Evolutionary conservation across 352 stramenopile genomes (phyloP).

Genomic region (Phytophthora vignae): DNA sequence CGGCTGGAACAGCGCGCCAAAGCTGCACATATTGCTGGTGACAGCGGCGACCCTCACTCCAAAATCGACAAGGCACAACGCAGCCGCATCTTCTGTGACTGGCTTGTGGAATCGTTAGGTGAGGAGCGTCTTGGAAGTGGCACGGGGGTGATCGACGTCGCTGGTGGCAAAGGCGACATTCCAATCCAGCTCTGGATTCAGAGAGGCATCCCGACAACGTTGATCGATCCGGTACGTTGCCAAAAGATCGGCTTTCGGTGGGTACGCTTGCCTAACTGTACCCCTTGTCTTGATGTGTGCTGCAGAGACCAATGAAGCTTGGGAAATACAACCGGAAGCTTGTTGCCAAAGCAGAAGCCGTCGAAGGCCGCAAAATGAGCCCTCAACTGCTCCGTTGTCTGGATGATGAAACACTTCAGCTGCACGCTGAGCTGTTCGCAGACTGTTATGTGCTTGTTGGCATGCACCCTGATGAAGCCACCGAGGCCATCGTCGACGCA

Average conservation of each 20-base stretch:
- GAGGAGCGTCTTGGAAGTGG: conserved; percentile 48
- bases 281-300: background rate
- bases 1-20: conserved; percentile 69
- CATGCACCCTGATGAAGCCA: conserved; percentile 97
- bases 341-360: conserved; percentile 46
- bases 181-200: conserved; percentile 84
- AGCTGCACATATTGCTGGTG: conserved; percentile 62
- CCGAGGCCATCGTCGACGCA: conserved; percentile 95
- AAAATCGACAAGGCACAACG: conserved; percentile 81
- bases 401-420: conserved; percentile 59
- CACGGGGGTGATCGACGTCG: conserved; percentile 86
- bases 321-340: conserved; percentile 79
- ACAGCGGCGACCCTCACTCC: conserved; percentile 68
- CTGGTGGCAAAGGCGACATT: conserved; percentile 90
- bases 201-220: conserved; percentile 77
- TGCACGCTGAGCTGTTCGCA: conserved; percentile 68
- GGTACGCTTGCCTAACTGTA: background rate
- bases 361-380: conserved; percentile 50
- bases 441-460: conserved; percentile 90
- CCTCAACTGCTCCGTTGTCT: conserved; percentile 65
- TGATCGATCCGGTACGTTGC: conserved; percentile 82
- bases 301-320: conserved; percentile 81
- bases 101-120: conserved; percentile 77
- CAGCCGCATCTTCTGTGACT: conserved; percentile 83
- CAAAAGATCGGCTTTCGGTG: background rate